These are phyloP conservation scores for Panaeolus cyanescens DNA, from an alignment of 768 basidiomycete genomes.

Conservation along the genomic window DNA sequence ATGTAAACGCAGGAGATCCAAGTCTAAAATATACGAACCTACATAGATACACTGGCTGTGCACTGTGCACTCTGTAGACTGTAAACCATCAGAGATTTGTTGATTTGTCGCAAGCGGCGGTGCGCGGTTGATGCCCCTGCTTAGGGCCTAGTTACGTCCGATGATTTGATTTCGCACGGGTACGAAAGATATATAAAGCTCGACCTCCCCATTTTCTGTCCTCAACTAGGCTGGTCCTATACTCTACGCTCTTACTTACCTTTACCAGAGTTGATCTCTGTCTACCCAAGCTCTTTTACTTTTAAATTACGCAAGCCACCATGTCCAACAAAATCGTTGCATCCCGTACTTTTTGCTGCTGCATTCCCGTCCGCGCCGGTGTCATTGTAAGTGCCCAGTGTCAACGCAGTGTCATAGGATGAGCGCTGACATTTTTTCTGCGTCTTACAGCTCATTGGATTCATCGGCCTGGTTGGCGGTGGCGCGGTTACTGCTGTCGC, in stretches of 20 bases:
- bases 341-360: slow-evolving; percentile 51
- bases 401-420: background rate
- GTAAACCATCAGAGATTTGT: background rate
- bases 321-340: slow-evolving; percentile 28
- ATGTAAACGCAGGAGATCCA: background rate
- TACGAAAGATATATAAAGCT: slow-evolving; percentile 35
- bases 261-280: slow-evolving; percentile 32
- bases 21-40: background rate
- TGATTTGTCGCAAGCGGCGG: background rate
- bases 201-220: slow-evolving; percentile 8
- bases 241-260: slow-evolving; percentile 24
- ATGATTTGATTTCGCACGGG: slow-evolving; percentile 20
- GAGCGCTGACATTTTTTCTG: background rate
- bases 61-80: background rate
- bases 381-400: slow-evolving; percentile 38
- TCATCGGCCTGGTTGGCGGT: slow-evolving; percentile 49
- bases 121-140: background rate
- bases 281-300: slow-evolving; percentile 5
- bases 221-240: slow-evolving; percentile 50
- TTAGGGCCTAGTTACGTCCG: slow-evolving; percentile 5
- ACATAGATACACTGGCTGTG: background rate
- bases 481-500: slow-evolving; percentile 39
- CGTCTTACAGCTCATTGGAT: slow-evolving; percentile 34
- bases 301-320: slow-evolving; percentile 1
- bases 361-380: slow-evolving; percentile 50